Percentiles rank a stretch among this genome's conserved stretches.
phyloP scores from a whole-genome alignment of 148 eudicot genomes.

The Dysphania ambrosioides region DNA sequence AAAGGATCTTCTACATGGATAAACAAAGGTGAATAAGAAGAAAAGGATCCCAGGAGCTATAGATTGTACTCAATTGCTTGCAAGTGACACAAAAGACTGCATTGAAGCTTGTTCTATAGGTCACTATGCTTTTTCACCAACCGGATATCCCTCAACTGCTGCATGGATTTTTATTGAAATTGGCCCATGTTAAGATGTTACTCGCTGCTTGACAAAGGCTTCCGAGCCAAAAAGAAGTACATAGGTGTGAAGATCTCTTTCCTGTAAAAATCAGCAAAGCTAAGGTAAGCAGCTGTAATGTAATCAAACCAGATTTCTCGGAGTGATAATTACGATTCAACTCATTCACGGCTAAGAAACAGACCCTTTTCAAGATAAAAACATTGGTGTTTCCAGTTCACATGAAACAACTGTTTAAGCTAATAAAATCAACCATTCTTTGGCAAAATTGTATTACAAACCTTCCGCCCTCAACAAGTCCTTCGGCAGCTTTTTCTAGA shows the following conservation, averaged over 20 bases:
- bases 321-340: not conserved
- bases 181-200: constrained; percentile 1
- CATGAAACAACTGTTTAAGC: not conserved
- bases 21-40: not conserved
- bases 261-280: constrained; percentile 52
- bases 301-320: too few species aligned
- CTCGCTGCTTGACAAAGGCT: constrained; percentile 42
- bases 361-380: not conserved
- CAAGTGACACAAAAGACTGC: not conserved
- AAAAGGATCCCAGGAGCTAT: not conserved
- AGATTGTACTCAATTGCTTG: not conserved
- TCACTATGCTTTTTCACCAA: not conserved
- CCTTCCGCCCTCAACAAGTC: constrained; percentile 82
- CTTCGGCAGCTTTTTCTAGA: constrained; percentile 84
- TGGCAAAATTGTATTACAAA: constrained; percentile 31
- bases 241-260: constrained; percentile 82
- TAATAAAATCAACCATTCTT: not conserved
- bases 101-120: constrained; percentile 3
- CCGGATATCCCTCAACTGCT: not conserved
- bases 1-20: not conserved
- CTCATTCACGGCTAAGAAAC: too few species aligned
- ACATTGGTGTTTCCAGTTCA: not conserved
- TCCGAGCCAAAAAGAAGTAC: constrained; percentile 79
- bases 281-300: not conserved
- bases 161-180: not conserved